phyloP scores from a whole-genome alignment of 805 yeast genomes.

The Tetrapisispora namnaoensis region DNA sequence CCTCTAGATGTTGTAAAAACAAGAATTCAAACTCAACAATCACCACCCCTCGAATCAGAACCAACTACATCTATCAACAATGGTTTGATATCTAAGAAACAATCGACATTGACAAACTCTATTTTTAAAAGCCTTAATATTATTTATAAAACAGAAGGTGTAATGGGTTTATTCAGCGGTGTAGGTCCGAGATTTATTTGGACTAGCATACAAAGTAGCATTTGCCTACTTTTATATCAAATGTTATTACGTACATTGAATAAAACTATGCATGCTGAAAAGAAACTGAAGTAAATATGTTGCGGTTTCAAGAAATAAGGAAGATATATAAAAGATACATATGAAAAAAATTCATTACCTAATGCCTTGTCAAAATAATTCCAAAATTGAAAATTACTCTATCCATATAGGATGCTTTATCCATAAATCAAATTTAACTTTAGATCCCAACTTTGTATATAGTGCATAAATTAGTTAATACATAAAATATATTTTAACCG shows the following conservation, averaged over 20 bases:
- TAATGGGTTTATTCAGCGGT: slow-evolving; percentile 76
- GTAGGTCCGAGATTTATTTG: slow-evolving; percentile 95
- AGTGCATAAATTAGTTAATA: not conserved
- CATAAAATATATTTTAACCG: not conserved
- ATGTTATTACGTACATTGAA: slow-evolving; percentile 18
- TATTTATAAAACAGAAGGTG: slow-evolving; percentile 65
- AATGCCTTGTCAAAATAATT: too few species aligned
- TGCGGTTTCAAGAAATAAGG: too few species aligned
- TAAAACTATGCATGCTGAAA: not conserved
- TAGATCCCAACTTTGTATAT: not conserved
- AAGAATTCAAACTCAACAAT: slow-evolving; percentile 82
- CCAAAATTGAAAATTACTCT: too few species aligned
- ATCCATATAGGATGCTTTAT: too few species aligned
- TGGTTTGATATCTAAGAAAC: slow-evolving; percentile 6
- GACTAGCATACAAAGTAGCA: slow-evolving; percentile 92
- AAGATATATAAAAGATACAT: too few species aligned
- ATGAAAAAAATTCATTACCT: too few species aligned
- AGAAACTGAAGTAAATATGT: not conserved
- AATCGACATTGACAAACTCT: slow-evolving; percentile 30
- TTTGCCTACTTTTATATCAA: slow-evolving; percentile 86
- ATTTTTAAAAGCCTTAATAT: slow-evolving; percentile 41
- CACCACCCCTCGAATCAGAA: slow-evolving; percentile 7
- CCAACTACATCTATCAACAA: not conserved
- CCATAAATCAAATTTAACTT: too few species aligned
- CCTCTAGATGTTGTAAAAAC: slow-evolving; percentile 91